phyloP scores from a whole-genome alignment of 1,284 basidiomycete species.

The Puccinia polysora region DNA sequence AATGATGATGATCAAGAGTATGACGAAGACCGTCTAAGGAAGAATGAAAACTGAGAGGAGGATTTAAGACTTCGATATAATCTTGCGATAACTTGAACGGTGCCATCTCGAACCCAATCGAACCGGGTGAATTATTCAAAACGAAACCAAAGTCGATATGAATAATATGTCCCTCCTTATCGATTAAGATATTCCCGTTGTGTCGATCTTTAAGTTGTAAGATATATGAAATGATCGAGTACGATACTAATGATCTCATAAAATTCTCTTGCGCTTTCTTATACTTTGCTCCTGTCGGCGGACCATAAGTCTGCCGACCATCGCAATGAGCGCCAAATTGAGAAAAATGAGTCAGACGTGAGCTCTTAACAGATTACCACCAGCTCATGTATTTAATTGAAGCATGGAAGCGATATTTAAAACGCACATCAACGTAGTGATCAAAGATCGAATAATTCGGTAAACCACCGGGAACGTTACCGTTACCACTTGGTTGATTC shows the following conservation, averaged over 20 bases:
- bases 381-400: no score
- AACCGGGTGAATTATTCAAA: constrained; percentile 80
- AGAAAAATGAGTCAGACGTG: neutral
- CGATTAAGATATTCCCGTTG: constrained; percentile 96
- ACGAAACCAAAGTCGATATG: constrained; percentile 99
- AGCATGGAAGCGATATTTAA: no score
- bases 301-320: constrained; percentile 71
- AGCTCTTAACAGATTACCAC: no score
- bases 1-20: neutral
- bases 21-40: constrained; percentile 3
- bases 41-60: neutral
- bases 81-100: constrained; percentile 96
- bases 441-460: constrained; percentile 67
- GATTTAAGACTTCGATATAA: constrained; percentile 90
- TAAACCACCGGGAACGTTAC: constrained; percentile 6
- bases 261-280: constrained; percentile 76
- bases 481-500: neutral
- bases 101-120: constrained; percentile 92
- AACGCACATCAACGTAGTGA: constrained; percentile 74
- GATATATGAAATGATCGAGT: constrained; percentile 89
- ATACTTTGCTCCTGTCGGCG: constrained; percentile 76
- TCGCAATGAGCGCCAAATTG: neutral
- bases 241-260: constrained; percentile 82
- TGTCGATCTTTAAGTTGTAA: constrained; percentile 98
- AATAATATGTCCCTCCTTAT: constrained; percentile 85